Base-by-base conservation (phyloP, 1,139 yeast species). In the Candida sp. region DNA sequence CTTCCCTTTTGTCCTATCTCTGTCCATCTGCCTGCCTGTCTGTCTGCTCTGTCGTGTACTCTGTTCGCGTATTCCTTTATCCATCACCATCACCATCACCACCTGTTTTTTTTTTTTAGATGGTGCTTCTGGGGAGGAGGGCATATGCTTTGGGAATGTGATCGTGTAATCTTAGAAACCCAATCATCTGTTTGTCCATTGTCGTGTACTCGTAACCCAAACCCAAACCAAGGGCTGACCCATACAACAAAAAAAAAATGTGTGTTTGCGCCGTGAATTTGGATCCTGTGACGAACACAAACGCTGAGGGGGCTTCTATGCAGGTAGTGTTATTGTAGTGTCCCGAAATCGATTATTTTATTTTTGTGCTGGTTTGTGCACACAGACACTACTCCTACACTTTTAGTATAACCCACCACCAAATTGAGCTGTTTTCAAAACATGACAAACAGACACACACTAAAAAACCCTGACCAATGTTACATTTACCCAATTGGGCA, bases 401-500 rank as follows among this genome's bases (percentile, higher is more conserved):
- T 23, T 38, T 38, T 4, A 25, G 41, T 27, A 17, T 27, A 42
- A 42, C 11, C 4, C 26, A 40, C 26, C 27, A 40, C 23, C 26
- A 40, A 28, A 5, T 4, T 9, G 9, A 25, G 23, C 6, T 17
- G 17, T 17, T 17, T 17, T 17, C 17, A 17, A 17, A 17, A 17
- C 2, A 17, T 17, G 17, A 17, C 17, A 17, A 17, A 17, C n/a
- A n/a, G n/a, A n/a, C n/a, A n/a, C 17, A 17, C 17, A 17, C 17
- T 17, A 17, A 17, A 17, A 17, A 17, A 17, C 41, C 41, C 41
- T 25, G 30, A 9, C 11, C 17, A 8, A 38, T 38, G 41, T 38
- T 38, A 25, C 41, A 38, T 26, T 38, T 25, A 38, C 41, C 41
- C 11, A 25, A 38, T 38, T 25, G 26, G 41, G 41, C n/a, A 38